Evolutionary conservation across 2,329 filamentous ascomycete species (phyloP).

Genomic region (Aspergillus sp.): DNA sequence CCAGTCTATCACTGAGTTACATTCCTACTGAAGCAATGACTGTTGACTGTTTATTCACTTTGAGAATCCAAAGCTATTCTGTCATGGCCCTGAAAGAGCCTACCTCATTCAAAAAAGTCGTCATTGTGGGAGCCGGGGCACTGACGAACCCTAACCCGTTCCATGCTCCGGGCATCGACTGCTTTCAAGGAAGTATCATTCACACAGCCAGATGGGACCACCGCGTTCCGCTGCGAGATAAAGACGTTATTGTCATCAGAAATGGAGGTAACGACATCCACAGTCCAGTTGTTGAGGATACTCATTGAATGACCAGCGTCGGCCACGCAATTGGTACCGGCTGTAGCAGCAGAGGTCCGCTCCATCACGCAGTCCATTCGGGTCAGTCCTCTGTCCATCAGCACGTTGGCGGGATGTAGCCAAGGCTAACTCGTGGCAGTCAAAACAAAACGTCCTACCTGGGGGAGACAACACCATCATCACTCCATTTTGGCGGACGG

Average conservation of each 20-base stretch:
- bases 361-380: constrained; percentile 15
- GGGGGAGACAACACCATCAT: constrained; percentile 3
- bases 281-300: background rate
- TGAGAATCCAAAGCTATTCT: no score
- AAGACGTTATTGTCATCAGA: constrained; percentile 15
- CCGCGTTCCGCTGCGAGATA: background rate
- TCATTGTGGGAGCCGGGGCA: constrained; percentile 3
- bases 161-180: constrained; percentile 3
- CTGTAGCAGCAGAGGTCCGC: constrained; percentile 8
- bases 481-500: background rate
- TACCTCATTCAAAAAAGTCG: no score
- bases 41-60: no score
- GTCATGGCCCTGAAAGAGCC: no score
- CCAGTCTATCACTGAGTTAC: no score
- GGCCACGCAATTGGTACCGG: constrained; percentile 13
- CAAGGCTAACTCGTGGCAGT: constrained; percentile 4
- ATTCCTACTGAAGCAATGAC: no score
- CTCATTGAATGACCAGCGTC: constrained; percentile 10
- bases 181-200: constrained; percentile 10
- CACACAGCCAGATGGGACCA: constrained; percentile 16
- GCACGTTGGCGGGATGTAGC: background rate
- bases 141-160: constrained; percentile 8
- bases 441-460: constrained; percentile 12
- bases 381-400: background rate
- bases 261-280: constrained; percentile 12